phyloP scores from a whole-genome alignment of 2,329 filamentous ascomycete species.

The Penicillium sp. region DNA sequence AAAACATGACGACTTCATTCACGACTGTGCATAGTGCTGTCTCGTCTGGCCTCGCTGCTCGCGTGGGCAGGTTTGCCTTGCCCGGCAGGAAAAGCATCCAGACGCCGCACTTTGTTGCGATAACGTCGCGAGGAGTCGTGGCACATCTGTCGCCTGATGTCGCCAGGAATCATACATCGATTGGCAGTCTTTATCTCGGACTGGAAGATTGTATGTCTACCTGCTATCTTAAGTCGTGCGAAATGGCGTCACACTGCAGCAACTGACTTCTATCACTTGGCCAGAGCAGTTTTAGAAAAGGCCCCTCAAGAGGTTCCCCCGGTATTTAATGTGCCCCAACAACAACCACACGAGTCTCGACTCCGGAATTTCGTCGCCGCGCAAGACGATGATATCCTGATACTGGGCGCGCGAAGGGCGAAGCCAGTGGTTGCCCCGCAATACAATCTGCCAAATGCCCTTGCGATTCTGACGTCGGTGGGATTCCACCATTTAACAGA shows the following conservation, averaged over 20 bases:
- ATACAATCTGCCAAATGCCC: constrained; percentile 64
- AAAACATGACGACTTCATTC: constrained; percentile 35
- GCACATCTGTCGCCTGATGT: constrained; percentile 90
- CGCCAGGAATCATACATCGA: constrained; percentile 59
- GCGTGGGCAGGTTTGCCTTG: constrained; percentile 65
- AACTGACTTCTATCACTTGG: constrained; percentile 67
- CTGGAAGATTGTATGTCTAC: constrained; percentile 81
- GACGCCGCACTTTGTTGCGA: constrained; percentile 77
- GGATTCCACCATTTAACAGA: constrained; percentile 72
- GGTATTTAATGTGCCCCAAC: constrained; percentile 48
- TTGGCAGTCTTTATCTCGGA: constrained; percentile 72
- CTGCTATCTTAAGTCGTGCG: neutral
- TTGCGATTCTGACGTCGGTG: constrained; percentile 80
- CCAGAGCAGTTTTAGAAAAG: constrained; percentile 59
- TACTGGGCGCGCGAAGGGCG: constrained; percentile 74
- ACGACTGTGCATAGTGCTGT: constrained; percentile 30
- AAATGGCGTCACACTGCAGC: too few relatives aligned
- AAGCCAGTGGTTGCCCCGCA: constrained; percentile 68
- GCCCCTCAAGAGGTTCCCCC: constrained; percentile 45
- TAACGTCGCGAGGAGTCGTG: constrained; percentile 77
- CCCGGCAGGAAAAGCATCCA: constrained; percentile 62
- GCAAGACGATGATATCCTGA: constrained; percentile 59
- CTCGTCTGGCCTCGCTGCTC: constrained; percentile 44
- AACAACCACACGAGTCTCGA: constrained; percentile 46
- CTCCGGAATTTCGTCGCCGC: constrained; percentile 75